Evolutionary conservation across 2,329 filamentous ascomycete species (phyloP), one percentile per base, ranked within the genome.

Genomic region (Fusarium temperatum): DNA sequence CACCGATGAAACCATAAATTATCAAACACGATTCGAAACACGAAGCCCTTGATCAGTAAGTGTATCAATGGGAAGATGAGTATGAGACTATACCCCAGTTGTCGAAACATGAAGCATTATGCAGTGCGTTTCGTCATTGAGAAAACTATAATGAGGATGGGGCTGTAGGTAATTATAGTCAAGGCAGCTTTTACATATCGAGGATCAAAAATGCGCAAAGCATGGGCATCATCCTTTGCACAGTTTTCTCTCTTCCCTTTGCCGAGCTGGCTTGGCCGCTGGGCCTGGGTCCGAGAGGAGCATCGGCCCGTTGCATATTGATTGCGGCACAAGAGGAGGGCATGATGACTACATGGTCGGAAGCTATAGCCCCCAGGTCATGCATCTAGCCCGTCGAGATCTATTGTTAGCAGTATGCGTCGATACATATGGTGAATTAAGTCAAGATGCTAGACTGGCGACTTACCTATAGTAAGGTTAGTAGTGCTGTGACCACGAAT

Each of bases 261-360:
- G 36, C 8, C 28, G 24, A 28, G 51, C 51, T 38, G 39, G 42
- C 39, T 47, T 64, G 39, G 47, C 32, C 50, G 26, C 22, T 36
- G n/a, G 42, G 45, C 42, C 63, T 18, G 28, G 42, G 39, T 44
- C 68, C 39, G 63, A 54, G 39, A 55, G 68, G 75, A 73, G 72
- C 36, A 73, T 69, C 70, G 75, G 73, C 24, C 72, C 72, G 77
- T 76, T 62, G 73, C 67, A 73, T 73, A 70, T 73, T 75, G 48
- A 75, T 64, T 42, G 26, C 15, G 36, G 51, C 51, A 55, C 26
- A 18, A 28, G 24, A 36, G 39, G 42, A 48, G 41, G 35, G 30
- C 22, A 58, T n/a, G 32, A 50, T 36, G 42, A 42, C 51, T 48
- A 28, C 41, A 44, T 38, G 35, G 50, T 26, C 38, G 30, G 48